A percentile compares a stretch with the other conserved stretches of the same genome.
These are phyloP conservation scores for Colletotrichum zoysiae DNA, from an alignment of 2,329 filamentous ascomycete genomes.

Conservation along the genomic window DNA sequence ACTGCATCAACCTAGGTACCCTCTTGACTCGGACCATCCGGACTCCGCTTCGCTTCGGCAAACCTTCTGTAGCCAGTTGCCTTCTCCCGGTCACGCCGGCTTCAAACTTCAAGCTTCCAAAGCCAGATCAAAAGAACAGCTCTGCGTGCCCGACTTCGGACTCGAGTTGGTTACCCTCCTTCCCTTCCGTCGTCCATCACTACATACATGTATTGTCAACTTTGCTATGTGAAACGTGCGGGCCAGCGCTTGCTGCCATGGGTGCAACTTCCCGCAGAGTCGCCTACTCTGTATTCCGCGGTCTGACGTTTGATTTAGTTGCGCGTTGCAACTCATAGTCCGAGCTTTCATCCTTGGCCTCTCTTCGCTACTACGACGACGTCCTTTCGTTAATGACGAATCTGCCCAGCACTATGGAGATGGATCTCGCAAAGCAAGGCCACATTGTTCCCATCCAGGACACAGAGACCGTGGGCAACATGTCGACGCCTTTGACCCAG, in stretches of 20 bases:
- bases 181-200: neutral
- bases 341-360: neutral
- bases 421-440: constrained; percentile 26
- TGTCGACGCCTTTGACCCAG: neutral
- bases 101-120: neutral
- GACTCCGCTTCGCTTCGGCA: constrained; percentile 13
- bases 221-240: neutral
- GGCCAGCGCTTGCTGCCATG: constrained; percentile 12
- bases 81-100: neutral
- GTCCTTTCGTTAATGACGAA: constrained; percentile 8
- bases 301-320: constrained; percentile 19
- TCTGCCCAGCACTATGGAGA: constrained; percentile 9
- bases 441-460: neutral
- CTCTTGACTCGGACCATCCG: constrained; percentile 8
- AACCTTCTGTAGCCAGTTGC: neutral
- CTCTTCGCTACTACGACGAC: constrained; percentile 1
- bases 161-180: constrained; percentile 22
- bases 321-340: constrained; percentile 14
- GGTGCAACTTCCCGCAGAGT: neutral
- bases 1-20: neutral
- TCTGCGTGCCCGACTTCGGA: constrained; percentile 1
- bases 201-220: neutral
- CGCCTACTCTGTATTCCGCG: neutral
- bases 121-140: neutral
- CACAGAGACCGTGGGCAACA: constrained; percentile 14